phyloP scores from a whole-genome alignment of 192 early-diverging fungal genomes.

The Mortierella hygrophila region DNA sequence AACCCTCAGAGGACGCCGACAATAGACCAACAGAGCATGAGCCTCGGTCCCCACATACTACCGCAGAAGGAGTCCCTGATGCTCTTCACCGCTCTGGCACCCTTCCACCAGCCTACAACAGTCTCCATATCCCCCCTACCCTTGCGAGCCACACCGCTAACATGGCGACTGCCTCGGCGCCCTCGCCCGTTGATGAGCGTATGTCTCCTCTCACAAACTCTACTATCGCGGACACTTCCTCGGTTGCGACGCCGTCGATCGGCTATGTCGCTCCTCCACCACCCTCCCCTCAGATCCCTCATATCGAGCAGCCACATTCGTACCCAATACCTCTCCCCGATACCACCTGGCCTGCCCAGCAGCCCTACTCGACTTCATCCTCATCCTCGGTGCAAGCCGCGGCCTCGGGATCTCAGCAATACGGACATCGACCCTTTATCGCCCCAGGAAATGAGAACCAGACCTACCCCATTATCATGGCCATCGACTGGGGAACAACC shows the following conservation, averaged over 20 bases:
- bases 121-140: conserved; percentile 35
- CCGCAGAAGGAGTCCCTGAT: background rate
- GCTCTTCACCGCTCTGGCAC: conserved; percentile 16
- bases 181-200: conserved; percentile 25
- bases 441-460: conserved; percentile 37
- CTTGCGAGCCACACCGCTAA: conserved; percentile 6
- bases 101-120: conserved; percentile 51
- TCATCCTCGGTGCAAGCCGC: background rate
- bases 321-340: conserved; percentile 12
- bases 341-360: conserved; percentile 11
- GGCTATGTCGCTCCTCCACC: conserved; percentile 35
- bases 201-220: background rate
- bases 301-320: background rate
- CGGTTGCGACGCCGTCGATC: background rate
- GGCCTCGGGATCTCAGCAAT: conserved; percentile 18
- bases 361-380: conserved; percentile 16
- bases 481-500: conserved; percentile 63
- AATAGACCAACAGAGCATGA: conserved; percentile 29
- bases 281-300: background rate
- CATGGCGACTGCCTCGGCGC: conserved; percentile 31
- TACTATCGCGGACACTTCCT: background rate
- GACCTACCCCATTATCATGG: conserved; percentile 56
- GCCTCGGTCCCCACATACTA: conserved; percentile 30
- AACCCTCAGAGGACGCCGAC: background rate
- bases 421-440: conserved; percentile 37